Percentiles rank a stretch among this genome's conserved stretches.
Conservation (phyloP, 495 filamentous ascomycete species). For the Pyrenopolyporus hunteri region DNA sequence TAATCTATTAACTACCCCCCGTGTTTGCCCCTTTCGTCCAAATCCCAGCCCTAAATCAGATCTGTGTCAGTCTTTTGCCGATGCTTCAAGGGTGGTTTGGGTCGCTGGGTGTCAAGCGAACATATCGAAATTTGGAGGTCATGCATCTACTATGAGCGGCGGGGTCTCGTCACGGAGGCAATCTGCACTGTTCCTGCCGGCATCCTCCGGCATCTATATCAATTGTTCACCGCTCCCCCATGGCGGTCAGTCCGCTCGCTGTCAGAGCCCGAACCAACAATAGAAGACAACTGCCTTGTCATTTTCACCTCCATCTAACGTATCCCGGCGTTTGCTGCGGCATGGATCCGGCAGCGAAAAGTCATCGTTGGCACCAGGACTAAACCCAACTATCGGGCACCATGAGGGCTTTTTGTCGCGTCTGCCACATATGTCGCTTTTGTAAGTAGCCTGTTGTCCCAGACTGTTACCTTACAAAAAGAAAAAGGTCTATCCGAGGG, state of each 20-base stretch:
- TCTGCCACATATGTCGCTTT: neutral
- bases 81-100: constrained; percentile 3
- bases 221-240: constrained; percentile 36
- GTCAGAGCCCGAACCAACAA: constrained; percentile 32
- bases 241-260: constrained; percentile 30
- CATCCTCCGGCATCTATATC: constrained; percentile 28
- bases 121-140: constrained; percentile 8
- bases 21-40: constrained; percentile 15
- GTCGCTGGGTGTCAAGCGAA: constrained; percentile 1
- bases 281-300: constrained; percentile 27
- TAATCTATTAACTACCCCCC: constrained; percentile 21
- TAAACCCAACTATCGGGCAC: constrained; percentile 19
- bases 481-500: constrained; percentile 24
- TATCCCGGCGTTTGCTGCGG: constrained; percentile 2
- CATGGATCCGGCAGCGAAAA: constrained; percentile 8
- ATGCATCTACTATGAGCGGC: constrained; percentile 20
- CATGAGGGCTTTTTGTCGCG: constrained; percentile 10
- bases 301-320: constrained; percentile 12
- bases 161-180: constrained; percentile 22
- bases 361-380: constrained; percentile 5
- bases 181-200: constrained; percentile 33
- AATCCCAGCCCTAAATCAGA: constrained; percentile 26
- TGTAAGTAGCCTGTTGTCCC: constrained; percentile 1
- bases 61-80: constrained; percentile 11
- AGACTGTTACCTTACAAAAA: constrained; percentile 4